Conservation (phyloP, 2,329 filamentous ascomycete genomes). For the Emmonsia crescens region DNA sequence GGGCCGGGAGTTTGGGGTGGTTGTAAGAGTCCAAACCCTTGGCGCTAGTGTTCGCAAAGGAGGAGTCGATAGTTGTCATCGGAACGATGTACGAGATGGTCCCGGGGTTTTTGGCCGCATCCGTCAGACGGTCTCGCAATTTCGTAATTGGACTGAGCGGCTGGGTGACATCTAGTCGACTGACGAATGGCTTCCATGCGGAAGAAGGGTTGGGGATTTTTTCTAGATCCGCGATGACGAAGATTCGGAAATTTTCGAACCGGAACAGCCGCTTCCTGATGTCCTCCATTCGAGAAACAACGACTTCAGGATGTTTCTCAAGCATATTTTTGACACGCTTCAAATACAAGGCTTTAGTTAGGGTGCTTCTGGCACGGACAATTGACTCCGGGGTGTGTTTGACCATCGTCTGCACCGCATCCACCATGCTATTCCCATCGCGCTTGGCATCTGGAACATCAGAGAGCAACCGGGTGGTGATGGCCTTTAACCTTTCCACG, state of each 20-base stretch:
- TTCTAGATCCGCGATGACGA: slow-evolving; percentile 70
- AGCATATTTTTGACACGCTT: slow-evolving; percentile 75
- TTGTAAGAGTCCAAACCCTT: slow-evolving; percentile 63
- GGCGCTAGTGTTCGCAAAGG: slow-evolving; percentile 67
- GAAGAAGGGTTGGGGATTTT: slow-evolving; percentile 66
- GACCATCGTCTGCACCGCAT: slow-evolving; percentile 59
- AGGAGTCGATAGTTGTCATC: slow-evolving; percentile 86
- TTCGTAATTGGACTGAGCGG: slow-evolving; percentile 60
- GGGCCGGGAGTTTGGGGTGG: slow-evolving; percentile 67
- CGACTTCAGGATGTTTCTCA: slow-evolving; percentile 60
- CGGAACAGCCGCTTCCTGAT: slow-evolving; percentile 67
- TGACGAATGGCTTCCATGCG: slow-evolving; percentile 60
- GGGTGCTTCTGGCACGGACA: slow-evolving; percentile 63
- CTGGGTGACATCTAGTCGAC: slow-evolving; percentile 41
- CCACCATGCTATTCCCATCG: slow-evolving; percentile 56
- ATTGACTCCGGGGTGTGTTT: slow-evolving; percentile 70
- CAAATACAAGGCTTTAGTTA: slow-evolving; percentile 80
- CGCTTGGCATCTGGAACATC: slow-evolving; percentile 90
- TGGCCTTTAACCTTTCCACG: slow-evolving; percentile 50
- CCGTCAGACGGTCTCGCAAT: slow-evolving; percentile 59
- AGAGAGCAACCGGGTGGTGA: slow-evolving; percentile 70
- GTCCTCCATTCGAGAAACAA: slow-evolving; percentile 66
- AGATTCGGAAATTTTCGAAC: slow-evolving; percentile 72
- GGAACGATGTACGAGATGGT: slow-evolving; percentile 69
- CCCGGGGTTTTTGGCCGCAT: slow-evolving; percentile 64